Percentiles rank a stretch among this genome's conserved stretches.
Conservation (phyloP, 352 stramenopile genomes). For the Elongisporangium prolatum region DNA sequence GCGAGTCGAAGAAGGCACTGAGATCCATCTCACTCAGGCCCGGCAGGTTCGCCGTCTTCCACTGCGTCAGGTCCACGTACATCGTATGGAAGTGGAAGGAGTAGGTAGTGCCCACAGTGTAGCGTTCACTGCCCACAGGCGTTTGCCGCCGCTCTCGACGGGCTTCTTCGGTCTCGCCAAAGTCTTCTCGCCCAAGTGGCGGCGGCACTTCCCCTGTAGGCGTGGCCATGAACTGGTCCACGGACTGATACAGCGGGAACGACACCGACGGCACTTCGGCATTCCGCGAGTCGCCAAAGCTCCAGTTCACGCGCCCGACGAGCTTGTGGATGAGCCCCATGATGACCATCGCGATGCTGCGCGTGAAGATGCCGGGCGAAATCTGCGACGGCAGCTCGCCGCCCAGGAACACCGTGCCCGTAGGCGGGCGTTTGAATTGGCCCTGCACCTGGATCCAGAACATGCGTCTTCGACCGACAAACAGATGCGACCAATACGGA, state of each 20-base stretch:
- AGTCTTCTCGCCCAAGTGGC: conserved; percentile 42
- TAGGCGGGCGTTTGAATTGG: conserved; percentile 61
- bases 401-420: conserved; percentile 60
- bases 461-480: conserved; percentile 58
- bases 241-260: conserved; percentile 76
- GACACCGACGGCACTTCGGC: conserved; percentile 53
- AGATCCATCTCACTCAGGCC: conserved; percentile 71
- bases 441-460: conserved; percentile 89
- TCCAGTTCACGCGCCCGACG: conserved; percentile 59
- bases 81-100: conserved; percentile 89
- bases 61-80: conserved; percentile 79
- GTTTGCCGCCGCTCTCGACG: conserved; percentile 36
- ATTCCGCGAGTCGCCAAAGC: conserved; percentile 45
- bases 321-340: conserved; percentile 71
- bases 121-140: conserved; percentile 42
- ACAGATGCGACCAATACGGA: conserved; percentile 46
- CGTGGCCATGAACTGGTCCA: conserved; percentile 78
- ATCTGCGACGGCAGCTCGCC: conserved; percentile 66
- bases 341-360: conserved; percentile 72
- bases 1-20: conserved; percentile 71
- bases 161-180: conserved; percentile 56
- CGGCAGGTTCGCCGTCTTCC: conserved; percentile 78
- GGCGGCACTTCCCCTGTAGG: conserved; percentile 45
- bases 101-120: conserved; percentile 64
- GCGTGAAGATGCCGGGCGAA: conserved; percentile 65